Evolutionary conservation across 805 yeast species (phyloP).

Genomic region (Yarrowia hollandica): DNA sequence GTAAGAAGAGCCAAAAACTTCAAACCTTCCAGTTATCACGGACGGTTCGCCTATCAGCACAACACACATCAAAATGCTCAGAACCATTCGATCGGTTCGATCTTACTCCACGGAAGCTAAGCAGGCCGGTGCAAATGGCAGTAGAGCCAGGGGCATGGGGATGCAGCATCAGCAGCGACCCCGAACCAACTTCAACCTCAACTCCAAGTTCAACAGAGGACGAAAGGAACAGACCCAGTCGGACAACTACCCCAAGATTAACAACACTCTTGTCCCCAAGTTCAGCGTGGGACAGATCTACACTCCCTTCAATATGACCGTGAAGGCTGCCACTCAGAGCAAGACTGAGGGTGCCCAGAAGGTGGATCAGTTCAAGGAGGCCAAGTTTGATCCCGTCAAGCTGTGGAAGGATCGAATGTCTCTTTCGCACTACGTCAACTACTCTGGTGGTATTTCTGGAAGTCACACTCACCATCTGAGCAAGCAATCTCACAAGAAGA

Average conservation of each 20-base stretch:
- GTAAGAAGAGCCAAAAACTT: slow-evolving; percentile 17
- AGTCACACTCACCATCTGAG: slow-evolving; percentile 69
- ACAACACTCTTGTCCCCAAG: slow-evolving; percentile 17
- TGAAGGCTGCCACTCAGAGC: slow-evolving; percentile 17
- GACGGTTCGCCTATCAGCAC: slow-evolving; percentile 2
- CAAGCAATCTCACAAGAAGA: slow-evolving; percentile 63
- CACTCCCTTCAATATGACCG: slow-evolving; percentile 19
- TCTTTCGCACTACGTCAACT: slow-evolving; percentile 62
- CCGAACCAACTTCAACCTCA: slow-evolving; percentile 2
- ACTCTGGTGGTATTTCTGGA: slow-evolving; percentile 76
- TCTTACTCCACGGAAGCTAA: slow-evolving; percentile 16
- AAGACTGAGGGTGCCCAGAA: background rate
- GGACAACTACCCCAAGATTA: slow-evolving; percentile 24
- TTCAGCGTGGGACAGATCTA: slow-evolving; percentile 10
- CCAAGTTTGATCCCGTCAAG: slow-evolving; percentile 34
- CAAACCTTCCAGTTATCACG: slow-evolving; percentile 13
- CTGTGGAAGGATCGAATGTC: slow-evolving; percentile 56
- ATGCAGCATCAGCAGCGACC: background rate
- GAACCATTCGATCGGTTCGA: slow-evolving; percentile 24
- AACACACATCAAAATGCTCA: slow-evolving; percentile 1
- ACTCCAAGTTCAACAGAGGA: background rate
- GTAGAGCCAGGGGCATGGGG: background rate
- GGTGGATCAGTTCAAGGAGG: slow-evolving; percentile 38
- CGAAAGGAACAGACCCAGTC: background rate
- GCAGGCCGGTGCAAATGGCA: background rate